Evolutionary conservation across 139 green algal genomes (phyloP).

Genomic region (Picochlorum sp.): DNA sequence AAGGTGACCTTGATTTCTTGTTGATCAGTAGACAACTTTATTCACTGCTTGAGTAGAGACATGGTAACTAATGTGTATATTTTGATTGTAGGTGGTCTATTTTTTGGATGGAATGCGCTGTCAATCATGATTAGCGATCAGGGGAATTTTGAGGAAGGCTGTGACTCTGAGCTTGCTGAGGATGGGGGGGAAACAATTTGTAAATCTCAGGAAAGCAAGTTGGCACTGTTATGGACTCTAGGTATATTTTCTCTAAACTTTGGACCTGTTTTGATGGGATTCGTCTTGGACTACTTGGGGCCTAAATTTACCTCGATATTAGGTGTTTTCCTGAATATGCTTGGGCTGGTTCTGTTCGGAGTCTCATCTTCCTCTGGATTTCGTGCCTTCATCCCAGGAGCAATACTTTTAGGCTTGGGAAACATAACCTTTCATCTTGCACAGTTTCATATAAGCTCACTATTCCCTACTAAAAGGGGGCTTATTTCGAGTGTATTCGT

Average conservation of each 20-base stretch:
- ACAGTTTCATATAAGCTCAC: constrained; percentile 40
- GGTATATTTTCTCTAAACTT: constrained; percentile 52
- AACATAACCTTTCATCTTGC: constrained; percentile 50
- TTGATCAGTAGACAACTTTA: not conserved
- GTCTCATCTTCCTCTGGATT: constrained; percentile 8
- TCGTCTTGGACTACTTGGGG: constrained; percentile 38
- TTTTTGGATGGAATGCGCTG: constrained; percentile 48
- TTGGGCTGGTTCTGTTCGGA: constrained; percentile 37
- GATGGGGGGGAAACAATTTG: constrained; percentile 4
- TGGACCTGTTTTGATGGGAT: constrained; percentile 41
- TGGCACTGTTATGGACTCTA: constrained; percentile 45
- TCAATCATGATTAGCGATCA: constrained; percentile 31
- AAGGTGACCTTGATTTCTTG: constrained; percentile 21
- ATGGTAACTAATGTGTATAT: constrained; percentile 23
- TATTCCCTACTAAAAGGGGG: constrained; percentile 34
- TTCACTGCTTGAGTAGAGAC: constrained; percentile 8
- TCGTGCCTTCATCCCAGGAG: constrained; percentile 25
- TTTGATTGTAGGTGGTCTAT: constrained; percentile 36
- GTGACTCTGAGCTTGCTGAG: not conserved
- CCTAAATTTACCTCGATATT: constrained; percentile 42
- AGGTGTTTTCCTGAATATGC: constrained; percentile 39
- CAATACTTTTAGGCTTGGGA: constrained; percentile 40
- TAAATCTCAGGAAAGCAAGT: constrained; percentile 29
- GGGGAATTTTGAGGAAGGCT: constrained; percentile 23
- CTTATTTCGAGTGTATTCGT: constrained; percentile 38